Base-by-base conservation (phyloP, 768 basidiomycete species). In the Leccinum olivaceopallidum region DNA sequence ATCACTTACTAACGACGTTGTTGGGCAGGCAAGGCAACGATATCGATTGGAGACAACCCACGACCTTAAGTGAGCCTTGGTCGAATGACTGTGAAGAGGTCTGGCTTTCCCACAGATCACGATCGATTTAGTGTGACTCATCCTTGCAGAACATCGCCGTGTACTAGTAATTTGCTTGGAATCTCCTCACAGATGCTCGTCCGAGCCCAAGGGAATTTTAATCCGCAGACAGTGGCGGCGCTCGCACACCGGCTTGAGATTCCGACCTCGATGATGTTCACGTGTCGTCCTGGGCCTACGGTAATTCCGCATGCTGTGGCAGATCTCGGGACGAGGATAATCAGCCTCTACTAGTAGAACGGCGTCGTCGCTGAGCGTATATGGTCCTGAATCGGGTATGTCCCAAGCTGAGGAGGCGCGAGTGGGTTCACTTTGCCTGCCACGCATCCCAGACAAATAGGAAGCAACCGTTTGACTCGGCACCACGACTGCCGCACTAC, bases 51-150 rank as follows among this genome's bases (percentile, higher is more conserved):
- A 66, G 32, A 53, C 62, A 44, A 63, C 65, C 28, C 56, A 69
- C 37, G 65, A 73, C 53, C 63, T 65, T 28, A 55, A 66, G 28
- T 77, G 76, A 74, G 76, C 80, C 73, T 39, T 88, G 85, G 88
- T 82, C 79, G 54, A 74, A 76, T 42, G 83, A 87, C 50, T 88
- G 88, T 58, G 85, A 87, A 67, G 86, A 85, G 59, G 71, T 82
- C 20, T 88, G 84, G 82, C 30, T 32, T 32, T 32, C 30, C 30
- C 30, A 32, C 30, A 32, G 30, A 32, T 32, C 30, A 32, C 30
- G 30, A 32, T 32, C 30, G 30, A 32, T 32, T 32, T 10, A 32
- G 30, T 32, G 30, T 9, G 30, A 32, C 30, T 32, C 30, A 32
- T 32, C 30, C 30, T 32, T 32, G 30, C 30, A 32, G 30, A 32